phyloP scores from a whole-genome alignment of 768 basidiomycete species.

The Auriculariales sp. region DNA sequence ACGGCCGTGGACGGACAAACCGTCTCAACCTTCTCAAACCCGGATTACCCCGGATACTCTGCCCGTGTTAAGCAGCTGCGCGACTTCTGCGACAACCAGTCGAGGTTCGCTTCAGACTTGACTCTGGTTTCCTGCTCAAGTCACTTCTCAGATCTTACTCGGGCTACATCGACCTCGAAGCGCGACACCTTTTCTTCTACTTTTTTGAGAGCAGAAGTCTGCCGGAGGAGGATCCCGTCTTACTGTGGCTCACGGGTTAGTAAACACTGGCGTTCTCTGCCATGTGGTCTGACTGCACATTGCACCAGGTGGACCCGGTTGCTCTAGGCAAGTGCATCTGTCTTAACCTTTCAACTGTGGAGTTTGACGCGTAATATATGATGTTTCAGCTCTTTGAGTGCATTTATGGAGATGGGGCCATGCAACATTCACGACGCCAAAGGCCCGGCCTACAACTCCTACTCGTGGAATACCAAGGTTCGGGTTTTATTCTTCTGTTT shows the following conservation, averaged over 20 bases:
- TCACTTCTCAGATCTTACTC: slow-evolving; percentile 1
- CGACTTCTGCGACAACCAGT: slow-evolving; percentile 6
- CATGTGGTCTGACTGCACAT: too few relatives aligned
- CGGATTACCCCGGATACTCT: background rate
- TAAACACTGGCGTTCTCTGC: too few relatives aligned
- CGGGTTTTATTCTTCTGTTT: too few relatives aligned
- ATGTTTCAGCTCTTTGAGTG: slow-evolving; percentile 13
- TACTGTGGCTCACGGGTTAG: slow-evolving; percentile 7
- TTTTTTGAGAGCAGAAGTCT: slow-evolving; percentile 20
- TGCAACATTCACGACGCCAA: slow-evolving; percentile 1
- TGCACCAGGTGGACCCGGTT: too few relatives aligned
- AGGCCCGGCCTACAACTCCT: slow-evolving; percentile 1
- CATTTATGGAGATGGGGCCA: slow-evolving; percentile 48
- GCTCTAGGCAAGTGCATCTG: background rate
- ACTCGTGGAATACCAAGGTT: slow-evolving; percentile 16
- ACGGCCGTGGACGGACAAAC: too few relatives aligned
- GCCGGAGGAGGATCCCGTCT: slow-evolving; percentile 4
- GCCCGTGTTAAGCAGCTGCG: slow-evolving; percentile 7
- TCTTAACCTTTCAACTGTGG: background rate
- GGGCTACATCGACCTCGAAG: slow-evolving; percentile 5
- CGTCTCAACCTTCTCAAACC: slow-evolving; percentile 2
- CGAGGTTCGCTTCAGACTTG: background rate
- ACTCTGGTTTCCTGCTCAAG: too few relatives aligned
- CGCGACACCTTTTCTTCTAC: slow-evolving; percentile 14
- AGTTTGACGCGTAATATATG: slow-evolving; percentile 16